Evolutionary conservation across 148 eudicot genomes (phyloP).

Genomic region (Limonium bicolor): DNA sequence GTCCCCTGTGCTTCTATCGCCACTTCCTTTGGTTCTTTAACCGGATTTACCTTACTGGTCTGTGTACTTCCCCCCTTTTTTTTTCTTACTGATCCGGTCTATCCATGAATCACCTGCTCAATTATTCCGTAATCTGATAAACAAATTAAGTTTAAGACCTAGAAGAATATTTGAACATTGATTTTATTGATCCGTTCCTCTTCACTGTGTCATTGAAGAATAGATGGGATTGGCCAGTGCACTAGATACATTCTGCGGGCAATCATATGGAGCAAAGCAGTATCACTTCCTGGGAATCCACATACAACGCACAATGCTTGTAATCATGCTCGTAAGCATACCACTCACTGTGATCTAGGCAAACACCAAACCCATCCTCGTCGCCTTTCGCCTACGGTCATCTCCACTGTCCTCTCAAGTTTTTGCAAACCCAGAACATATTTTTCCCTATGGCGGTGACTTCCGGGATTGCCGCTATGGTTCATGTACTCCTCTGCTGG

Average conservation of each 20-base stretch:
- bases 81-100: no score
- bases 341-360: slow-evolving; percentile 6
- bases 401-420: slow-evolving; percentile 3
- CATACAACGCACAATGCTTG: slow-evolving; percentile 13
- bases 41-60: slow-evolving; percentile 10
- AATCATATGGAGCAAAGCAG: slow-evolving; percentile 35
- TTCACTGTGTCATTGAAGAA: background rate
- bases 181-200: no score
- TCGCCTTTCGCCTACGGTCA: slow-evolving; percentile 2
- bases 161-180: no score
- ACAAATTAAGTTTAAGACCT: no score
- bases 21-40: slow-evolving; percentile 6
- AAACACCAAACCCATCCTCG: slow-evolving; percentile 3
- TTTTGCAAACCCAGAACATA: slow-evolving; percentile 5
- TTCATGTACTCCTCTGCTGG: slow-evolving; percentile 4
- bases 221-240: slow-evolving; percentile 42
- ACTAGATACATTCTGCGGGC: slow-evolving; percentile 38
- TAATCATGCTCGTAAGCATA: background rate
- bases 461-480: slow-evolving; percentile 1
- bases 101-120: no score
- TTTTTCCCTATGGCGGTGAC: slow-evolving; percentile 6
- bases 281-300: slow-evolving; percentile 33
- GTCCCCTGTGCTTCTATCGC: slow-evolving; percentile 8
- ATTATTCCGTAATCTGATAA: no score
- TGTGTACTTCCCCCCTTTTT: background rate